phyloP scores from a whole-genome alignment of 2,329 filamentous ascomycete species.

The Botrytis pseudocinerea region DNA sequence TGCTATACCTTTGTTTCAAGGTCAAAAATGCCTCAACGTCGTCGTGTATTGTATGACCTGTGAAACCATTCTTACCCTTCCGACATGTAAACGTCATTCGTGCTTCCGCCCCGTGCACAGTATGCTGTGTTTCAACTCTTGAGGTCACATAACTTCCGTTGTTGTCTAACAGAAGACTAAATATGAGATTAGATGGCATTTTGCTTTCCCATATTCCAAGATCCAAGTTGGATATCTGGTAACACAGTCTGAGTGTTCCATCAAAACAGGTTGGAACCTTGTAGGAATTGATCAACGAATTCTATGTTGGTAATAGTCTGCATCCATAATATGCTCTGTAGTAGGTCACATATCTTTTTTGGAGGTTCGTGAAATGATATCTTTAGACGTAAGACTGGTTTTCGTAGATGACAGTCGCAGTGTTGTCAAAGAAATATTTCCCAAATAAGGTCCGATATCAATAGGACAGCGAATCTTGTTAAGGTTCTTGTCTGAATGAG shows the following conservation, averaged over 20 bases:
- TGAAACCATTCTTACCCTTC: background rate
- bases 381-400: background rate
- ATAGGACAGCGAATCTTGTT: too few species aligned
- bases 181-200: background rate
- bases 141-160: background rate
- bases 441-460: accelerated
- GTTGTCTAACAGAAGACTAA: background rate
- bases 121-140: background rate
- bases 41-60: background rate
- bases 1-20: background rate
- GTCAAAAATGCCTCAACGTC: background rate
- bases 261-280: background rate
- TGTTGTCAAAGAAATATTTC: background rate
- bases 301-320: background rate
- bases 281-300: background rate
- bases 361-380: background rate
- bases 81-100: background rate
- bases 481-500: accelerated
- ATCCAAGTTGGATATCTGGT: background rate
- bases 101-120: background rate
- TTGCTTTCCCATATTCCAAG: background rate
- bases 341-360: background rate
- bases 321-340: background rate
- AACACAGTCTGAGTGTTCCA: background rate
- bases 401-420: background rate